Percentiles rank a stretch among this genome's conserved stretches.
phyloP scores from a whole-genome alignment of 73 alveolate genomes.

The Uronychia setigera region DNA sequence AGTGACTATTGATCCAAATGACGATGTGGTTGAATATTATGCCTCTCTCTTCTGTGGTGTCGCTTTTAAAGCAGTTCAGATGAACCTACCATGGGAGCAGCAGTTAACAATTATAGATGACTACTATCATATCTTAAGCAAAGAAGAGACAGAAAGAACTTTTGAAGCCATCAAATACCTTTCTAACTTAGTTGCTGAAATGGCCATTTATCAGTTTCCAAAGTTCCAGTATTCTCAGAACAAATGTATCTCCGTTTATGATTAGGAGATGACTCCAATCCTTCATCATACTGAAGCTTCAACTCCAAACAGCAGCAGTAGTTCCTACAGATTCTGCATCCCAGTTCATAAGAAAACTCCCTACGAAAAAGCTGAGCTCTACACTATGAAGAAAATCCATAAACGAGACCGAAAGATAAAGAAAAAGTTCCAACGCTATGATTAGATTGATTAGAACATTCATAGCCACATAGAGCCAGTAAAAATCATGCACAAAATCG shows the following conservation, averaged over 20 bases:
- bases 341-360: not conserved
- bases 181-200: not conserved
- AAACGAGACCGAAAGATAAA: not conserved
- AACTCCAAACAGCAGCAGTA: not conserved
- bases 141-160: not conserved
- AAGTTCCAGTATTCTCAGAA: not conserved
- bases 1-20: conserved; percentile 15
- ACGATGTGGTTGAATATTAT: conserved; percentile 26
- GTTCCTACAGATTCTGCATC: not conserved
- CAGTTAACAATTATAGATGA: not conserved
- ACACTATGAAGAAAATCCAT: not conserved
- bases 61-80: not conserved
- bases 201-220: not conserved
- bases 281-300: not conserved
- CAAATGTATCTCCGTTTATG: not conserved
- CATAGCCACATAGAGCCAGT: too few relatives aligned
- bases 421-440: not conserved
- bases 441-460: not conserved
- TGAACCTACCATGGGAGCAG: not conserved
- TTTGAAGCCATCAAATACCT: not conserved
- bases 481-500: not conserved
- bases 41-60: conserved; percentile 14
- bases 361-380: not conserved
- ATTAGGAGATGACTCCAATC: not conserved
- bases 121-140: not conserved